Evolutionary conservation across 2,329 filamentous ascomycete species (phyloP), one percentile per base, ranked within the genome.

Genomic region (Ophiostoma quercus): DNA sequence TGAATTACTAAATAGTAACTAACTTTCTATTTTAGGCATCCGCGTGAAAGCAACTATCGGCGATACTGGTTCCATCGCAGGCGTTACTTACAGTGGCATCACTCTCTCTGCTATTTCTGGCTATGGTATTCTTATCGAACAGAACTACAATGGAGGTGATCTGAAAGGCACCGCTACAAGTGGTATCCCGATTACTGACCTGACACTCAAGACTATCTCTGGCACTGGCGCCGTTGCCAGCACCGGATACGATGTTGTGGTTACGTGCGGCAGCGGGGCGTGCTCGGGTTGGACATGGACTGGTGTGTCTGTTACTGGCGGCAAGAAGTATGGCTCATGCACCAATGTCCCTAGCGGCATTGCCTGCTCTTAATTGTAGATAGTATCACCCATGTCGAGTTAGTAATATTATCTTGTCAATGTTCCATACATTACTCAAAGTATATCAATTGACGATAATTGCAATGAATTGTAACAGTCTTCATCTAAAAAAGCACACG

Each of bases 61-160:
- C 68, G 81, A 80, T 3, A 86, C 82, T 0, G 86, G 86, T 63
- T 78, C 79, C 8, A 83, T 88, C 70, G 78, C 76, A 39, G 80
- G 80, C 69, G 79, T 88, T 41, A 85, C 82, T 1, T 88, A 86
- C 79, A 79, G 78, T 57, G 79, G 80, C 72, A 87, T 88, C 76
- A 80, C 79, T 1, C 78, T 87, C 1, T 80, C 71, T 2, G 76
- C 77, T 60, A 86, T 87, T 74, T 76, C 82, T 68, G 78, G 82
- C 29, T 86, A 87, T 75, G 85, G 83, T 63, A 83, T 88, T 71
- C 79, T 87, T 67, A 82, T 88, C 71, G 79, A 87, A 76, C 86
- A 88, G 78, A 84, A 87, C 75, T 87, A 87, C 74, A 77, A 82
- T 74, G 82, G 82, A 73, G 81, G 82, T 67, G 79, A 79, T 60